A percentile compares a stretch with the other conserved stretches of the same genome.
Conservation (phyloP, 257 asterid species). For the Solanum neorickii region DNA sequence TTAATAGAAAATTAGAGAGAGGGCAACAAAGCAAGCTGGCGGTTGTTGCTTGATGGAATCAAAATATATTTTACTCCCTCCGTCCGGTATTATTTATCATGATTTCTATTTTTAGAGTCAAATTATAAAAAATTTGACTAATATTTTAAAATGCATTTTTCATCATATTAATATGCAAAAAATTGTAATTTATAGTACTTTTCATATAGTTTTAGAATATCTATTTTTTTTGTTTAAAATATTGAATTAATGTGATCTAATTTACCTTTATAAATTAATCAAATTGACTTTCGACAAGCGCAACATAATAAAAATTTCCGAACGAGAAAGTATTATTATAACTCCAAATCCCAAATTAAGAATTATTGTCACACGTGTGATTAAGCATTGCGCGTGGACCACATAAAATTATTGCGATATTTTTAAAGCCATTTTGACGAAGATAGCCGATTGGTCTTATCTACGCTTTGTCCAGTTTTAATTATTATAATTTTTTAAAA, state of each 20-base stretch:
- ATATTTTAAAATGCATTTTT: too few relatives aligned
- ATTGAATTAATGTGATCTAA: too few relatives aligned
- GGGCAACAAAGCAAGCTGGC: not conserved
- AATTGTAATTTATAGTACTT: too few relatives aligned
- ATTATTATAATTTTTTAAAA: too few relatives aligned
- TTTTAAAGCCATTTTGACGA: not conserved
- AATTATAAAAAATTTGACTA: too few relatives aligned
- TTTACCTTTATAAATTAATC: too few relatives aligned
- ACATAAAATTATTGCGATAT: not conserved
- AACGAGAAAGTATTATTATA: not conserved
- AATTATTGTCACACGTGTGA: not conserved
- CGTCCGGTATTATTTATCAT: too few relatives aligned
- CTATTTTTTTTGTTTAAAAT: too few relatives aligned
- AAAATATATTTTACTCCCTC: not conserved
- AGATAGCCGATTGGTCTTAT: not conserved
- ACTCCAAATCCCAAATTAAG: not conserved
- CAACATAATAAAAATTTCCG: fast-evolving
- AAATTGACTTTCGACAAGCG: fast-evolving
- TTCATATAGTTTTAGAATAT: too few relatives aligned
- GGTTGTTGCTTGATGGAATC: not conserved
- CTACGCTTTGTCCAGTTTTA: not conserved
- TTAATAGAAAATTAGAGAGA: not conserved
- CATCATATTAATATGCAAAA: too few relatives aligned
- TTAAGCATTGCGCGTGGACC: not conserved
- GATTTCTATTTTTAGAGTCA: too few relatives aligned